phyloP scores from a whole-genome alignment of 2,329 filamentous ascomycete species.

The Chaetomiaceae sp. region DNA sequence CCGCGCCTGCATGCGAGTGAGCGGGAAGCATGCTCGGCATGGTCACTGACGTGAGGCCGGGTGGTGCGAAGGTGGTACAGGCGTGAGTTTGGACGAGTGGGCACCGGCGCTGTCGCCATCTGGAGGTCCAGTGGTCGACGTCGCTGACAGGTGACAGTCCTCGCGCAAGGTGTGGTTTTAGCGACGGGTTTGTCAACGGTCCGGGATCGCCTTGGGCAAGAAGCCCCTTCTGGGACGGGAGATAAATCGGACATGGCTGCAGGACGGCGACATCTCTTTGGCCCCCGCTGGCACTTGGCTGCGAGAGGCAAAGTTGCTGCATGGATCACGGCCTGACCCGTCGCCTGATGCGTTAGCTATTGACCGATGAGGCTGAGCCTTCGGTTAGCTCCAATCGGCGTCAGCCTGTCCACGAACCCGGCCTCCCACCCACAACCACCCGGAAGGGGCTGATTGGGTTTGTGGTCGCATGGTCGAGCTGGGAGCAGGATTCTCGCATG shows the following conservation, averaged over 20 bases:
- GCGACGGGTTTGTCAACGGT: background rate
- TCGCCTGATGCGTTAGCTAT: slow-evolving; percentile 8
- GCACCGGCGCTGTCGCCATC: background rate
- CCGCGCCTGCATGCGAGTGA: slow-evolving; percentile 18
- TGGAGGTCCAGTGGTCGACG: no score
- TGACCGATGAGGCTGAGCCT: slow-evolving; percentile 20
- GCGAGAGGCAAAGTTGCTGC: slow-evolving; percentile 12
- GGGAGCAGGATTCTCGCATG: no score
- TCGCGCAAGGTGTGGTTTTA: no score
- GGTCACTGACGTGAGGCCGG: slow-evolving; percentile 2
- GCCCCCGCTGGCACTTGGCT: slow-evolving; percentile 8
- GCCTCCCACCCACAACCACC: background rate
- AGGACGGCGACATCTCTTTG: background rate
- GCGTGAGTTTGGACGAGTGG: background rate
- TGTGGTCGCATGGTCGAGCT: background rate
- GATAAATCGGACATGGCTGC: slow-evolving; percentile 3
- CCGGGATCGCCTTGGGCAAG: background rate
- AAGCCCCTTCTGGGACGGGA: background rate
- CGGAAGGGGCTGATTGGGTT: background rate
- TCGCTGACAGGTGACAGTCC: no score
- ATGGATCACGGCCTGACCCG: slow-evolving; percentile 17
- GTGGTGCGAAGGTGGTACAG: background rate
- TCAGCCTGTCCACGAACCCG: background rate
- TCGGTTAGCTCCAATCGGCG: slow-evolving; percentile 10
- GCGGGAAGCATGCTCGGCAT: no score